These are phyloP conservation scores for Candida wancherniae DNA, from an alignment of 805 yeast species.

Conservation along the genomic window DNA sequence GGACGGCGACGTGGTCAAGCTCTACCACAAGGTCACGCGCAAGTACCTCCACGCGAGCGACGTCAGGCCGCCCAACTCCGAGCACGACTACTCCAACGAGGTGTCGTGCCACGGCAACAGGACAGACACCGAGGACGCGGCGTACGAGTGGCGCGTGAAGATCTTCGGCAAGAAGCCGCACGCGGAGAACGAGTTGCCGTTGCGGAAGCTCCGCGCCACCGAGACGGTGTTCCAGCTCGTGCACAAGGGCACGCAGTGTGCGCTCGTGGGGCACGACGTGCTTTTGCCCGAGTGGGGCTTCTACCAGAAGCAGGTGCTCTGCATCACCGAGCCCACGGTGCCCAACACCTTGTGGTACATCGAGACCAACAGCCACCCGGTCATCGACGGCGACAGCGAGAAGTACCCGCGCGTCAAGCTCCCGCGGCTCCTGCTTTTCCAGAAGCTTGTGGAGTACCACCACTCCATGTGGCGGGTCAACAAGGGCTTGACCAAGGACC, in stretches of 20 bases:
- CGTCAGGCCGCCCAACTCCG: constrained; percentile 79
- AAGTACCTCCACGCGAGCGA: constrained; percentile 68
- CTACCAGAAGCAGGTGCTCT: constrained; percentile 82
- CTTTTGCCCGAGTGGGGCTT: constrained; percentile 82
- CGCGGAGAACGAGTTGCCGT: constrained; percentile 29
- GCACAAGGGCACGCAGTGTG: constrained; percentile 66
- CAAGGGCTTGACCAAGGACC: constrained; percentile 43
- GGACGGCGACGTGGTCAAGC: constrained; percentile 53
- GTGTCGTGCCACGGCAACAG: constrained; percentile 68
- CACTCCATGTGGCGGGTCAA: constrained; percentile 49
- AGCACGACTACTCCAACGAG: constrained; percentile 85
- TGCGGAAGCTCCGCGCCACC: constrained; percentile 44
- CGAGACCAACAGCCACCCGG: constrained; percentile 61
- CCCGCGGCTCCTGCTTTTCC: constrained; percentile 38
- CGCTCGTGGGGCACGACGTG: constrained; percentile 65
- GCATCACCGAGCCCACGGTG: constrained; percentile 68
- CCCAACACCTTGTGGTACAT: constrained; percentile 70
- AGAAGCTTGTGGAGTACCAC: constrained; percentile 54
- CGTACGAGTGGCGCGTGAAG: constrained; percentile 66
- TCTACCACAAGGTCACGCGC: constrained; percentile 69
- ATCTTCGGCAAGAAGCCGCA: constrained; percentile 34
- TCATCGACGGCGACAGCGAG: constrained; percentile 22
- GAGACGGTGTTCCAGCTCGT: constrained; percentile 66
- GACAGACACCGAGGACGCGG: constrained; percentile 54
- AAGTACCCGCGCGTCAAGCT: constrained; percentile 20